Base-by-base conservation (phyloP, 2,329 filamentous ascomycete genomes). In the Talaromyces sp. region DNA sequence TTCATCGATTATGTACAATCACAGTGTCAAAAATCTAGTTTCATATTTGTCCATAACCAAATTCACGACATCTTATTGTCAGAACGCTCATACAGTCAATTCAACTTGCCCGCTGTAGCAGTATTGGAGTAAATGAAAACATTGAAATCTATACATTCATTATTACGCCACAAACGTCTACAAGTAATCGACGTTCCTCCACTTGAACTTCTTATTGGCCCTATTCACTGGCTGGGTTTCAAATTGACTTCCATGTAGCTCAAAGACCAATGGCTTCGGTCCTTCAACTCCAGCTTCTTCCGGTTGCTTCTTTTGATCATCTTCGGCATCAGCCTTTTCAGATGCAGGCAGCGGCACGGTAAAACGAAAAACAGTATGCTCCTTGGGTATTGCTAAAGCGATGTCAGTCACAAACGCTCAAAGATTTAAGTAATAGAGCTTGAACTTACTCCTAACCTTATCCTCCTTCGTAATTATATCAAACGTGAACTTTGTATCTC, bases 121-220 rank as follows among this genome's bases (percentile, higher is more conserved):
- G n/a, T n/a, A n/a, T n/a, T n/a, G n/a, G n/a, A n/a, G n/a, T n/a
- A n/a, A n/a, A n/a, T n/a, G n/a, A n/a, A n/a, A n/a, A n/a, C n/a
- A n/a, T n/a, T n/a, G n/a, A n/a, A n/a, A n/a, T n/a, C n/a, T n/a
- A n/a, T n/a, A n/a, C 30, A 36, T 46, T 13, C 6, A 20, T 45
- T 6, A 11, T 20, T 24, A 2, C 10, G 16, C 13, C 13, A 32
- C 11, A 20, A 42, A 27, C 9, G 24, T 5, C 42, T 27, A 49
- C 19, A 49, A 14, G 35, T 89, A 86, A 44, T 86, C 81, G 57
- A 91, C 78, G 65, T 90, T 91, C 69, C 93, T 91, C 68, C 84
- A 81, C 75, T 94, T 96, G 75, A 96, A 96, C 76, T 96, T 97
- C 75, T 86, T 91, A 65, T 89, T 96, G 44, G 91, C 90, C 19